A percentile compares a stretch with the other conserved stretches of the same genome.
Conservation (phyloP, 2,329 filamentous ascomycete species). For the Penicillium verrucosum region DNA sequence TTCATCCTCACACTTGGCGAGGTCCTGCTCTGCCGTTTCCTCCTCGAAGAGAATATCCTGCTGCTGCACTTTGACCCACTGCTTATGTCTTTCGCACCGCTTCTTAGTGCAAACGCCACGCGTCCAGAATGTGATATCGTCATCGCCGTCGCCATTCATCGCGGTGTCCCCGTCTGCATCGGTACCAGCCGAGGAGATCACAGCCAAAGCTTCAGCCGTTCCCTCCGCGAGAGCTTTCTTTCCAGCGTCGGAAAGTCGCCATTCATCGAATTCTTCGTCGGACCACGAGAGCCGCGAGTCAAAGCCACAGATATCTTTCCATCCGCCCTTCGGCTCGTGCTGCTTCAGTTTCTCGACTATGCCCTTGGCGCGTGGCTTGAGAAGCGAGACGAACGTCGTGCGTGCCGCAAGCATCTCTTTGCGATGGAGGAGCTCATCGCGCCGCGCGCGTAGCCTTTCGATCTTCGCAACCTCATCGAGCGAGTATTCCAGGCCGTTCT, state of each 20-base stretch:
- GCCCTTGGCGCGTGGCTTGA: constrained; percentile 42
- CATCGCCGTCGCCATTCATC: constrained; percentile 33
- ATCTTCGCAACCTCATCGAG: constrained; percentile 39
- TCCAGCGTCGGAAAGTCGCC: constrained; percentile 41
- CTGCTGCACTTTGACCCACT: constrained; percentile 48
- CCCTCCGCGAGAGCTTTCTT: constrained; percentile 41
- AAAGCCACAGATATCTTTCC: constrained; percentile 51
- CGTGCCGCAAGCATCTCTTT: constrained; percentile 43
- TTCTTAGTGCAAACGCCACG: constrained; percentile 48
- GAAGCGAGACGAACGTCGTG: constrained; percentile 41
- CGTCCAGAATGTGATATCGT: constrained; percentile 32
- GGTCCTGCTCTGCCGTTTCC: constrained; percentile 38
- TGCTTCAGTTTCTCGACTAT: constrained; percentile 46
- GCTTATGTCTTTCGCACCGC: constrained; percentile 47
- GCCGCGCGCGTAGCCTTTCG: constrained; percentile 35
- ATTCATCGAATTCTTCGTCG: constrained; percentile 49
- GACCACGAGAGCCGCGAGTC: constrained; percentile 48
- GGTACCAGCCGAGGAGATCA: constrained; percentile 22
- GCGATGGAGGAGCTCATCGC: constrained; percentile 35
- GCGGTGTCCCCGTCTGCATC: constrained; percentile 36
- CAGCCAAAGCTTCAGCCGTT: constrained; percentile 32
- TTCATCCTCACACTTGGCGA: constrained; percentile 40
- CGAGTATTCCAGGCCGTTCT: constrained; percentile 34
- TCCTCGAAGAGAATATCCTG: constrained; percentile 46
- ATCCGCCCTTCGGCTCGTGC: constrained; percentile 43